These are phyloP conservation scores for Pontederia crassipes DNA, from an alignment of 176 grass and related monocot species.

Conservation along the genomic window DNA sequence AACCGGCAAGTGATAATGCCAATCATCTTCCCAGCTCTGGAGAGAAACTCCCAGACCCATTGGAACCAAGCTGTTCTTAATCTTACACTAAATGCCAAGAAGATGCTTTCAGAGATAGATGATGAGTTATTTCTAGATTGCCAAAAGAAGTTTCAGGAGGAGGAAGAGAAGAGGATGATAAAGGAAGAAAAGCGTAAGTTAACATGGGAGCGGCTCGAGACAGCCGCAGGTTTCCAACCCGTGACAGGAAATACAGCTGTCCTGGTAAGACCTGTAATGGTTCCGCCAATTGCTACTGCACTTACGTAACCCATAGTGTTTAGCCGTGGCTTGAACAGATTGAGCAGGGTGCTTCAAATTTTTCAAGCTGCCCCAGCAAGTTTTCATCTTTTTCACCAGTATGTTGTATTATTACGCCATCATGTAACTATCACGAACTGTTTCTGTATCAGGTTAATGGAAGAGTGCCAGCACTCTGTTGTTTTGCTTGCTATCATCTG, in stretches of 20 bases:
- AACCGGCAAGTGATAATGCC: conserved; percentile 81
- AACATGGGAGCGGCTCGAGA: conserved; percentile 85
- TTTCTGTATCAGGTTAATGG: no score
- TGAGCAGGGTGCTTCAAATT: no score
- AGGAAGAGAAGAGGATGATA: conserved; percentile 47
- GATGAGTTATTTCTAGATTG: conserved; percentile 68
- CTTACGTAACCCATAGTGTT: conserved; percentile 16
- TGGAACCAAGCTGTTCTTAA: conserved; percentile 95
- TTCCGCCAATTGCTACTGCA: conserved; percentile 39
- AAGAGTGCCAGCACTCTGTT: no score
- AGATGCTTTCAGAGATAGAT: conserved; percentile 91
- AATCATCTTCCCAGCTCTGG: conserved; percentile 69
- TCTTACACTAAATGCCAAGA: conserved; percentile 69
- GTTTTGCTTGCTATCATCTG: no score
- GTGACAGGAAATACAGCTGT: conserved; percentile 39
- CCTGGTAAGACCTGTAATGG: conserved; percentile 28
- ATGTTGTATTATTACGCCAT: no score
- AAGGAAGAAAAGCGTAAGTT: conserved; percentile 51
- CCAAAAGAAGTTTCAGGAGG: conserved; percentile 65
- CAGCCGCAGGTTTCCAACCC: conserved; percentile 26
- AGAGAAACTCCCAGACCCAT: conserved; percentile 69
- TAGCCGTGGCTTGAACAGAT: no score
- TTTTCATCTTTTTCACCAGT: no score
- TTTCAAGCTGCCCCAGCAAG: no score
- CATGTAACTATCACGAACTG: no score